Conservation (phyloP, 352 stramenopile species). For the Saprolegnia parasitica region DNA sequence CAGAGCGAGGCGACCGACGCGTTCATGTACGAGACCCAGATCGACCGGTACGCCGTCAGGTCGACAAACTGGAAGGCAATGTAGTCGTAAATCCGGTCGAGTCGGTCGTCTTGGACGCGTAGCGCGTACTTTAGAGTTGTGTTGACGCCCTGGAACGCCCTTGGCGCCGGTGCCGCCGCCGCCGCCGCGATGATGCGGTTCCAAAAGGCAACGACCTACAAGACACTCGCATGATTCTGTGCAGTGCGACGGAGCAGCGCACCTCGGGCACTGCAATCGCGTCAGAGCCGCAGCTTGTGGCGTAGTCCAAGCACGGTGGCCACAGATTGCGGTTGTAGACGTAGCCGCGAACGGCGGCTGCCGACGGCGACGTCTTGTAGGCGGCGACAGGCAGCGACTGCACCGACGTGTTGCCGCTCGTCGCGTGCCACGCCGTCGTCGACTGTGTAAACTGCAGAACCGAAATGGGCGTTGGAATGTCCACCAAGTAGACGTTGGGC, state of each 20-base stretch:
- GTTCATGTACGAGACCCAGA: constrained; percentile 11
- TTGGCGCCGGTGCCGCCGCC: neutral
- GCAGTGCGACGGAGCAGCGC: neutral
- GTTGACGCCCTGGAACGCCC: neutral
- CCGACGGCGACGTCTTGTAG: constrained; percentile 5
- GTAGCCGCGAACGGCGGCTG: neutral
- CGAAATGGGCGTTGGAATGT: neutral
- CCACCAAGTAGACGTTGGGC: constrained; percentile 9
- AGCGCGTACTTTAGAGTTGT: neutral
- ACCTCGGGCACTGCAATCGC: neutral
- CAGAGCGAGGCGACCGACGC: neutral
- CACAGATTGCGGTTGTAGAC: constrained; percentile 18
- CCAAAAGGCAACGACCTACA: constrained; percentile 9
- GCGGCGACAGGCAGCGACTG: neutral
- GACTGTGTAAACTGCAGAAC: constrained; percentile 13
- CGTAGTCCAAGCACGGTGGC: neutral
- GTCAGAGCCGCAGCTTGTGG: neutral
- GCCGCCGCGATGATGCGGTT: neutral
- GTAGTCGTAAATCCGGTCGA: constrained; percentile 19
- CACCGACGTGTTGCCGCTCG: neutral
- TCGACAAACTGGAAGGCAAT: constrained; percentile 11
- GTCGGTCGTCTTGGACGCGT: neutral
- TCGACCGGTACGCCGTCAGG: constrained; percentile 1
- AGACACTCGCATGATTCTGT: neutral
- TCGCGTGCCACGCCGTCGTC: neutral